A percentile compares a stretch with the other conserved stretches of the same genome.
Conservation (phyloP, 805 yeast species). For the Saccharomycopsis fodiens region DNA sequence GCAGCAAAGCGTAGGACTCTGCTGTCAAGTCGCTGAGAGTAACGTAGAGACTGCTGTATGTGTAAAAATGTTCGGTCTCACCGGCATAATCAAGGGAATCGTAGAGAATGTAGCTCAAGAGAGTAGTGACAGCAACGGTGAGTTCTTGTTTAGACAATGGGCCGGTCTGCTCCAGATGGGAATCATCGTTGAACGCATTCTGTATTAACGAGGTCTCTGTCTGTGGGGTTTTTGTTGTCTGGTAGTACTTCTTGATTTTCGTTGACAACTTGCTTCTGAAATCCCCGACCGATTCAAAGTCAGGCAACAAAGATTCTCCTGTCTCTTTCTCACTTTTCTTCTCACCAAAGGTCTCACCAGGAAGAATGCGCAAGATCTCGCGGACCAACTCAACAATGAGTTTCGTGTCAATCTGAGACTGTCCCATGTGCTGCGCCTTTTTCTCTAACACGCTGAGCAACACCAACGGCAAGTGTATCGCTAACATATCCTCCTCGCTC, state of each 20-base stretch:
- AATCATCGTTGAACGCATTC: neutral
- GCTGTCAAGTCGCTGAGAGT: conserved; percentile 4
- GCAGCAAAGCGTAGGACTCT: neutral
- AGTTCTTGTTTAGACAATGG: neutral
- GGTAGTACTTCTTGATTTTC: neutral
- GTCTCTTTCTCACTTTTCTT: neutral
- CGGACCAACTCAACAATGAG: conserved; percentile 4
- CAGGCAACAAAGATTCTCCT: too few relatives aligned
- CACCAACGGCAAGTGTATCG: conserved; percentile 67
- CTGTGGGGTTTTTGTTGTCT: too few relatives aligned
- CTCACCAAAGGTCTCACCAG: conserved; percentile 4
- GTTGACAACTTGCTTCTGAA: neutral
- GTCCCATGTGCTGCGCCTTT: conserved; percentile 1
- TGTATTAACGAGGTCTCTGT: neutral
- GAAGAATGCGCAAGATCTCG: conserved; percentile 10
- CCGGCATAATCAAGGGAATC: neutral
- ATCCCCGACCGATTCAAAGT: neutral
- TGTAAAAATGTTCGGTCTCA: conserved; percentile 5
- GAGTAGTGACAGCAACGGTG: neutral
- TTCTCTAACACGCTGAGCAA: conserved; percentile 29
- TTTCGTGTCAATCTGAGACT: neutral
- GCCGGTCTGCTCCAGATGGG: neutral
- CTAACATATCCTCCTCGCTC: conserved; percentile 80
- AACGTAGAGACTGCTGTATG: conserved; percentile 4
- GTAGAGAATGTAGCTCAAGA: conserved; percentile 1